These are phyloP conservation scores for Claviceps africana DNA, from an alignment of 2,329 filamentous ascomycete genomes.

Conservation along the genomic window DNA sequence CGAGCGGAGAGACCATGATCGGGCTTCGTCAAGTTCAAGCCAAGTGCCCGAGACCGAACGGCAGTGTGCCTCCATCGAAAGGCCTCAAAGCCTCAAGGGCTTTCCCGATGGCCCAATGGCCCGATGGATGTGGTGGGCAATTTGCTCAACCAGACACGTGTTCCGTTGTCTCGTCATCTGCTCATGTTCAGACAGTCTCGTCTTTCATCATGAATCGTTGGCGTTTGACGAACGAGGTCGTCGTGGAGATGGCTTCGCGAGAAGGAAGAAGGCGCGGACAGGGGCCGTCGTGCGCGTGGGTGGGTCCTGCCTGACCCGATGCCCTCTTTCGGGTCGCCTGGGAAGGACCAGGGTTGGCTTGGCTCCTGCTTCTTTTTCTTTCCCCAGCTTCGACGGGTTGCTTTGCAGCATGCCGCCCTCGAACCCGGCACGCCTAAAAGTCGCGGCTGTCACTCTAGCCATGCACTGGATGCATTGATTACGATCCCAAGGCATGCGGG, in stretches of 20 bases:
- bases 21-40: background rate
- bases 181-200: background rate
- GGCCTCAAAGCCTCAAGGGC: background rate
- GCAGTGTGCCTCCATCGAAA: background rate
- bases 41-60: background rate
- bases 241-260: background rate
- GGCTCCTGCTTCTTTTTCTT: slow-evolving; percentile 1
- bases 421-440: background rate
- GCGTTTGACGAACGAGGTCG: background rate
- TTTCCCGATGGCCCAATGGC: no score
- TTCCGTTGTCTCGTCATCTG: background rate
- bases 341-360: background rate
- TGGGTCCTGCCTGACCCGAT: background rate
- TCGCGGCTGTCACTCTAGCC: background rate
- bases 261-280: background rate
- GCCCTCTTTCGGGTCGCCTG: background rate
- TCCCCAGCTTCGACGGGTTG: background rate
- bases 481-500: background rate
- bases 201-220: background rate
- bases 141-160: no score
- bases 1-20: background rate
- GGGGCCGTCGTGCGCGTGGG: background rate
- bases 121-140: background rate
- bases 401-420: background rate
- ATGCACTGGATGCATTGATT: background rate